These are phyloP conservation scores for Pistacia atlantica DNA, from an alignment of 345 rosid genomes.

Conservation along the genomic window DNA sequence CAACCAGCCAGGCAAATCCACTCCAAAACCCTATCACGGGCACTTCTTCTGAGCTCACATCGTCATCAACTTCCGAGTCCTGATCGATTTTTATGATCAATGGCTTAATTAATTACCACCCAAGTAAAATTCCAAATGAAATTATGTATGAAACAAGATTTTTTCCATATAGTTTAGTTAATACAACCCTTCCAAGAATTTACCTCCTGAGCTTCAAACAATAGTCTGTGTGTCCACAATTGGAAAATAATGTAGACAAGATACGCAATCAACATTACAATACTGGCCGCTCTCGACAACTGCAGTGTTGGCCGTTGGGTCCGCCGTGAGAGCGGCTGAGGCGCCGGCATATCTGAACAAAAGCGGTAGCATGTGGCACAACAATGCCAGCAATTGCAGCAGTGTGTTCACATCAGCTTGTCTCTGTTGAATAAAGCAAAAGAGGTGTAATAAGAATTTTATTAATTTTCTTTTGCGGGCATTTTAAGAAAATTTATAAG, in stretches of 20 bases:
- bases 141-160: background rate
- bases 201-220: constrained; percentile 67
- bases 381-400: constrained; percentile 67
- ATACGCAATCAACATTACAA: constrained; percentile 82
- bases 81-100: constrained; percentile 11
- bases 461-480: too few species aligned
- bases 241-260: constrained; percentile 78
- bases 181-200: too few species aligned
- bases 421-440: constrained; percentile 44
- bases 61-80: constrained; percentile 48
- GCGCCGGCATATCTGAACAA: constrained; percentile 46
- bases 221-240: constrained; percentile 66
- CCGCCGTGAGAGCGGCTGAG: constrained; percentile 30
- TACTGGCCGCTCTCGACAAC: constrained; percentile 80
- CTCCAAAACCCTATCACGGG: constrained; percentile 86
- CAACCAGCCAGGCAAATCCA: constrained; percentile 74
- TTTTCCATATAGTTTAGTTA: too few species aligned
- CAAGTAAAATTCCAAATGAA: too few species aligned
- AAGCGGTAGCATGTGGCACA: constrained; percentile 79
- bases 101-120: background rate
- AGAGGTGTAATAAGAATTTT: too few species aligned
- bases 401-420: constrained; percentile 86
- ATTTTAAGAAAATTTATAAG: too few species aligned
- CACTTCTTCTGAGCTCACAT: constrained; percentile 42
- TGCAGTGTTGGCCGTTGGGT: constrained; percentile 50